phyloP scores from a whole-genome alignment of 306 rosid species.

The Luffa acutangula region DNA sequence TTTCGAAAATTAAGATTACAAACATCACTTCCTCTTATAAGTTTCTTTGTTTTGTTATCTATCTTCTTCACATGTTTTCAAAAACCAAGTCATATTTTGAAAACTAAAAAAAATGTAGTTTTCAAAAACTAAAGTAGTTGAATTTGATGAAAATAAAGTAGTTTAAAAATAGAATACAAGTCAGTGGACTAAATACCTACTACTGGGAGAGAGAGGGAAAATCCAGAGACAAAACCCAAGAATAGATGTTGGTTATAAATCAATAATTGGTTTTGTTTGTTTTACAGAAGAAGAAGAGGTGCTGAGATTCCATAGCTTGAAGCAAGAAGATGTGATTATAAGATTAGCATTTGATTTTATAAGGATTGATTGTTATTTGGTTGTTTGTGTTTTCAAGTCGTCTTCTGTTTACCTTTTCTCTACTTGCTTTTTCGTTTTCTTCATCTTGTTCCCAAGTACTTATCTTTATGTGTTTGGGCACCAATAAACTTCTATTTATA shows the following conservation, averaged over 20 bases:
- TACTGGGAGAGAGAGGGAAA: not conserved
- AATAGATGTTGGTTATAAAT: not conserved
- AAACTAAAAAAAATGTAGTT: no score
- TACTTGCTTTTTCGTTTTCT: conserved; percentile 13
- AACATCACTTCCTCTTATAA: no score
- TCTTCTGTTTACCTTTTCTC: conserved; percentile 11
- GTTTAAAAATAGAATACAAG: not conserved
- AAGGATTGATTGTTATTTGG: conserved; percentile 9
- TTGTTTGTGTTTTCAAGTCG: conserved; percentile 7
- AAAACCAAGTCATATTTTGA: no score
- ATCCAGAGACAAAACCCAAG: not conserved
- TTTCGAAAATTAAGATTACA: no score
- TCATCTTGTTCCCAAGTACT: conserved; percentile 4
- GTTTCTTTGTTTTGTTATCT: no score
- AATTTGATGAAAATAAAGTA: not conserved
- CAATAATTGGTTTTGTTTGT: not conserved
- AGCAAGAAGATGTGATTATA: not conserved
- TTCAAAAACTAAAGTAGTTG: no score
- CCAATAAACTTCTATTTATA: not conserved
- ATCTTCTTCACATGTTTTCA: no score
- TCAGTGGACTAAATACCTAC: not conserved
- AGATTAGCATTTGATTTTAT: not conserved
- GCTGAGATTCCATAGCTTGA: not conserved
- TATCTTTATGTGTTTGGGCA: conserved; percentile 2
- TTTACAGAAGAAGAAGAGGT: not conserved